These are phyloP conservation scores for Pleurotus djamor DNA, from an alignment of 768 basidiomycete species.

Conservation along the genomic window DNA sequence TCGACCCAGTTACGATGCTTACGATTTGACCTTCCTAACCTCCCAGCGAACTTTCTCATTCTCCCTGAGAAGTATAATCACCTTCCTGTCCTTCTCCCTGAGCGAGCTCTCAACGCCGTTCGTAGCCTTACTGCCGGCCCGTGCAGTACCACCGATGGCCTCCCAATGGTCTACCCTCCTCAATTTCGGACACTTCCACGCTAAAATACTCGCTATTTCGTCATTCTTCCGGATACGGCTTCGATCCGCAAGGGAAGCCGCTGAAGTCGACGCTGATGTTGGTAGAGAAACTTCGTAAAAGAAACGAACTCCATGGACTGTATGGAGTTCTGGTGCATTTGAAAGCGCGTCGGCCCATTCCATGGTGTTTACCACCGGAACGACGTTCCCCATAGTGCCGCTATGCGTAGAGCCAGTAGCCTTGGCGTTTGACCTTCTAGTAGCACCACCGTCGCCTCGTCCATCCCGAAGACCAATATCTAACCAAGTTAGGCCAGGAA, in stretches of 20 bases:
- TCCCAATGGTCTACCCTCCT: constrained; percentile 70
- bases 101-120: not conserved
- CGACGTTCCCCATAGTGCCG: constrained; percentile 1
- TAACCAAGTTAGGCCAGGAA: constrained; percentile 50
- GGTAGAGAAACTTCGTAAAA: constrained; percentile 57
- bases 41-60: constrained; percentile 43
- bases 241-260: constrained; percentile 51
- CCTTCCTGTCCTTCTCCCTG: constrained; percentile 42
- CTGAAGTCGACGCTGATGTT: constrained; percentile 14
- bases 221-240: constrained; percentile 69
- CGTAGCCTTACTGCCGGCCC: not conserved
- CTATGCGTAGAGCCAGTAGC: not conserved
- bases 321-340: constrained; percentile 48
- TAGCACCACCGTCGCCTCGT: constrained; percentile 13
- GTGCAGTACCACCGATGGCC: not conserved
- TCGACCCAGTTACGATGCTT: not conserved
- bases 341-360: constrained; percentile 63
- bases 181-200: constrained; percentile 62
- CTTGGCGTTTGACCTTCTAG: not conserved
- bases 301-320: constrained; percentile 63
- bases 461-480: constrained; percentile 46
- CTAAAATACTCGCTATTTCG: constrained; percentile 56
- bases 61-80: constrained; percentile 49
- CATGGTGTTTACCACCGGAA: constrained; percentile 38
- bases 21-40: constrained; percentile 44